These are phyloP conservation scores for Annona squamosa DNA, from an alignment of 164 flowering plant genomes.

Conservation along the genomic window DNA sequence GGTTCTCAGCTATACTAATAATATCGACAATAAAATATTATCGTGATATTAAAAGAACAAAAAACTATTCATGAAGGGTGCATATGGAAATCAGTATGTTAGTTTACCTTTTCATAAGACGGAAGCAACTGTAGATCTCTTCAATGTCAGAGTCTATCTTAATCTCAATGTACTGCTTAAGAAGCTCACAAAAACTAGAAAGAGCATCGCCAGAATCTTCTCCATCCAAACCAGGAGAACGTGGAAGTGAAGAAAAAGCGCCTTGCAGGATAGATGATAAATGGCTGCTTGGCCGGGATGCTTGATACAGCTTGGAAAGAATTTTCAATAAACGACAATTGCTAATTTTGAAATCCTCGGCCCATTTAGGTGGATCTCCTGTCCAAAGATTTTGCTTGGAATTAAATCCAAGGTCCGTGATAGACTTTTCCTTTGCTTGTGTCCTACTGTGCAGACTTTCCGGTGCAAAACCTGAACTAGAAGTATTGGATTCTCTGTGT, in stretches of 20 bases:
- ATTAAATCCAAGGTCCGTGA: slow-evolving; percentile 9
- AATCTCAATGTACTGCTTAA: slow-evolving; percentile 62
- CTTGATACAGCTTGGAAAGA: slow-evolving; percentile 45
- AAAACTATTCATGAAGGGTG: neutral
- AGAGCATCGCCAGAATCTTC: slow-evolving; percentile 39
- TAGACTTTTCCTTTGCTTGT: slow-evolving; percentile 10
- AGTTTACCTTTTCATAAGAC: slow-evolving; percentile 67
- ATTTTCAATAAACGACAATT: slow-evolving; percentile 32
- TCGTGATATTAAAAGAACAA: neutral
- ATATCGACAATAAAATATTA: neutral
- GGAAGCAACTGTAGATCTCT: slow-evolving; percentile 69
- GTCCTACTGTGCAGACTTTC: slow-evolving; percentile 14
- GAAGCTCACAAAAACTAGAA: slow-evolving; percentile 50
- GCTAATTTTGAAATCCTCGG: slow-evolving; percentile 51
- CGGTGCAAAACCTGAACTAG: slow-evolving; percentile 6
- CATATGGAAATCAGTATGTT: neutral
- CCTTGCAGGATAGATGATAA: slow-evolving; percentile 54
- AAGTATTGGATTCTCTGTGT: slow-evolving; percentile 41
- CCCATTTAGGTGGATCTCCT: slow-evolving; percentile 85
- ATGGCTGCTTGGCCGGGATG: slow-evolving; percentile 26
- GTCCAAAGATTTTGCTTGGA: slow-evolving; percentile 39
- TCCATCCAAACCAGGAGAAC: slow-evolving; percentile 20
- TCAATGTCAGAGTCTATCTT: slow-evolving; percentile 73
- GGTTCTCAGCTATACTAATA: neutral
- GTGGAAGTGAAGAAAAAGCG: slow-evolving; percentile 21